A percentile compares a stretch with the other conserved stretches of the same genome.
These are phyloP conservation scores for Epicoccum nigrum DNA, from an alignment of 2,329 filamentous ascomycete genomes.

Conservation along the genomic window DNA sequence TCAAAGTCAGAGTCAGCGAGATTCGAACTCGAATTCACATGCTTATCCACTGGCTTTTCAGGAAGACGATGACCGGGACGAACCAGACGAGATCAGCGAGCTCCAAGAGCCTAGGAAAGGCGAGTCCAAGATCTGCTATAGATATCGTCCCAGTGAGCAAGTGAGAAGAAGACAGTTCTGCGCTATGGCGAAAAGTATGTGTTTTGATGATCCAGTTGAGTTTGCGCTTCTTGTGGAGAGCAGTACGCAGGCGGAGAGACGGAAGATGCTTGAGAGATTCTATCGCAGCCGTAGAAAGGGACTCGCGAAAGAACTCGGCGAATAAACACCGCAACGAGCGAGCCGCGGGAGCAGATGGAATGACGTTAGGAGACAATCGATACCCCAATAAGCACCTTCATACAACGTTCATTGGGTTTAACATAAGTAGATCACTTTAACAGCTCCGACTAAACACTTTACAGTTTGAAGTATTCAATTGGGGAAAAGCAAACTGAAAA, in stretches of 20 bases:
- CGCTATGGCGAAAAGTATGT: constrained; percentile 81
- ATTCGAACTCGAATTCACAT: constrained; percentile 16
- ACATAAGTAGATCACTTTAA: too few relatives aligned
- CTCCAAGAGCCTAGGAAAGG: constrained; percentile 18
- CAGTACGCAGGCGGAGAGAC: constrained; percentile 83
- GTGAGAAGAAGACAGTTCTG: constrained; percentile 86
- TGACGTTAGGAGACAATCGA: too few relatives aligned
- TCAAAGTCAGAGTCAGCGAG: constrained; percentile 40
- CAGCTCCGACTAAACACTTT: too few relatives aligned
- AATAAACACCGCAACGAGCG: background rate
- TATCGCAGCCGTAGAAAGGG: constrained; percentile 71
- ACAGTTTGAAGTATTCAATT: too few relatives aligned
- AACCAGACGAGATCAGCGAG: constrained; percentile 21
- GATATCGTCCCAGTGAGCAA: constrained; percentile 74
- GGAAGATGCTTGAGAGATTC: constrained; percentile 79
- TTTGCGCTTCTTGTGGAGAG: constrained; percentile 91
- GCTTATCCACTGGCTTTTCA: constrained; percentile 6
- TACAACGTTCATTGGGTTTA: too few relatives aligned
- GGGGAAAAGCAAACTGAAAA: too few relatives aligned
- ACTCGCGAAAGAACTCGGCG: constrained; percentile 17
- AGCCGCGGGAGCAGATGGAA: too few relatives aligned
- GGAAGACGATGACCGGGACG: constrained; percentile 19
- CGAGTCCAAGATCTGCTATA: constrained; percentile 58
- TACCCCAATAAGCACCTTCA: too few relatives aligned
- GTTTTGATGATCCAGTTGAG: constrained; percentile 75